phyloP scores from a whole-genome alignment of 306 rosid species.

The Vigna reflexopilosa region DNA sequence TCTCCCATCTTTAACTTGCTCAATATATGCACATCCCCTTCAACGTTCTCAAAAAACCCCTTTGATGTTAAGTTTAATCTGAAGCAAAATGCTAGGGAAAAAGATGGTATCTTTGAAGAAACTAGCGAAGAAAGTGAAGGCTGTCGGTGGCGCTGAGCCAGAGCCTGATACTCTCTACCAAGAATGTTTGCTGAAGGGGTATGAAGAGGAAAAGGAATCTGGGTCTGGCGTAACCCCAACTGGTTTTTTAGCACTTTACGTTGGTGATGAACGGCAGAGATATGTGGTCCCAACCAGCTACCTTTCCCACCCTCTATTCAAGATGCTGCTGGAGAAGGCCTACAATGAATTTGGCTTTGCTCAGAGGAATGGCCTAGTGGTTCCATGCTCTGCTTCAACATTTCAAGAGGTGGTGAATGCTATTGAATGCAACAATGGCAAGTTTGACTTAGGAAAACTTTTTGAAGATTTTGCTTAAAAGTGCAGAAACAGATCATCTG shows the following conservation, averaged over 20 bases:
- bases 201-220: constrained; percentile 41
- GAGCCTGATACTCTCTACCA: constrained; percentile 37
- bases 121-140: constrained; percentile 70
- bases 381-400: constrained; percentile 78
- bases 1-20: neutral
- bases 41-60: neutral
- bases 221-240: constrained; percentile 60
- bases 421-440: constrained; percentile 72
- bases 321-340: constrained; percentile 83
- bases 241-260: constrained; percentile 79
- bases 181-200: constrained; percentile 55
- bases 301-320: constrained; percentile 89
- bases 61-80: neutral
- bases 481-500: constrained; percentile 3
- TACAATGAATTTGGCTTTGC: constrained; percentile 81
- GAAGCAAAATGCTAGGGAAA: constrained; percentile 62
- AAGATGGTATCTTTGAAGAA: constrained; percentile 68
- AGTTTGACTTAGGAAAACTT: constrained; percentile 73
- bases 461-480: constrained; percentile 66
- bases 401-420: constrained; percentile 80
- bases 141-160: constrained; percentile 42
- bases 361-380: constrained; percentile 73
- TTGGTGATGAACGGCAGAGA: constrained; percentile 75
- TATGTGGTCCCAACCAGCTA: constrained; percentile 77
- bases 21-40: too few relatives aligned